Conservation (phyloP, 805 yeast species). For the Ogataea pilisensis region DNA sequence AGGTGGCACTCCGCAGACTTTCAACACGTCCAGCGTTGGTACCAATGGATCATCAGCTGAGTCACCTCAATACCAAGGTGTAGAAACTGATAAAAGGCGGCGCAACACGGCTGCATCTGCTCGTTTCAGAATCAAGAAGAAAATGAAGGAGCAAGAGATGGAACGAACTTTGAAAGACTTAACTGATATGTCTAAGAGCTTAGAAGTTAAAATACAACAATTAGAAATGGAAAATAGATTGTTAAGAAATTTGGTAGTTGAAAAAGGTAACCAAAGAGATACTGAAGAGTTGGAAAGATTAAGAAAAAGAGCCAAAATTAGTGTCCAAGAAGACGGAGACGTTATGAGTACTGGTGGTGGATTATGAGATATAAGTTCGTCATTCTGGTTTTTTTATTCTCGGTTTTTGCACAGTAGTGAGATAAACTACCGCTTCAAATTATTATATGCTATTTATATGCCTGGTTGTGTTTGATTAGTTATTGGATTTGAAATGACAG, state of each 20-base stretch:
- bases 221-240: slow-evolving; percentile 91
- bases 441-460: too few relatives aligned
- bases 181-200: slow-evolving; percentile 56
- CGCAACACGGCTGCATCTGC: slow-evolving; percentile 95
- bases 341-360: not conserved
- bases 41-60: not conserved
- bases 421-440: too few relatives aligned
- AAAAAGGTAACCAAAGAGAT: slow-evolving; percentile 61
- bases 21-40: not conserved
- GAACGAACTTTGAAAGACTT: slow-evolving; percentile 72
- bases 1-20: not conserved
- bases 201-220: slow-evolving; percentile 75
- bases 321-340: slow-evolving; percentile 18
- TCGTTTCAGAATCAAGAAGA: slow-evolving; percentile 87
- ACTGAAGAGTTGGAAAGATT: slow-evolving; percentile 50
- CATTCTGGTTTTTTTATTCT: too few relatives aligned
- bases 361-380: not conserved
- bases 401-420: too few relatives aligned
- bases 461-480: too few relatives aligned
- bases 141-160: slow-evolving; percentile 87
- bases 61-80: slow-evolving; percentile 3
- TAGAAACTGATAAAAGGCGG: slow-evolving; percentile 67
- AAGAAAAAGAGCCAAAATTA: slow-evolving; percentile 42
- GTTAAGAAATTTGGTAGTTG: slow-evolving; percentile 76
- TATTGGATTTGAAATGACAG: too few relatives aligned